Conservation (phyloP, 108 stramenopile genomes). For the Nitzschia sp. region DNA sequence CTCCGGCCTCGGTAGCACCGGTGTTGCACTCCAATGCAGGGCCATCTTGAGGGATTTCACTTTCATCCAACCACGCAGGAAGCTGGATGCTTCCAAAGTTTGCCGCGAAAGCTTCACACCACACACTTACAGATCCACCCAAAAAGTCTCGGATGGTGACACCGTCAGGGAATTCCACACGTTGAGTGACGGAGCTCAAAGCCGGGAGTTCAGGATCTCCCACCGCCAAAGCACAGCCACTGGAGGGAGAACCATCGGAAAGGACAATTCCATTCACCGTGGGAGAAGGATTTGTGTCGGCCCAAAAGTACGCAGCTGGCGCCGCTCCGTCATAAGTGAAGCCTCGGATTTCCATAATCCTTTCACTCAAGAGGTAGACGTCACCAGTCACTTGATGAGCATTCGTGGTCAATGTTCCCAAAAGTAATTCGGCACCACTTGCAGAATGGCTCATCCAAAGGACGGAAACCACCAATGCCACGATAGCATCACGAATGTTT, state of each 20-base stretch:
- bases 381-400: slow-evolving; percentile 26
- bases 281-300: slow-evolving; percentile 17
- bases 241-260: slow-evolving; percentile 25
- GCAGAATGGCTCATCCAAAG: background rate
- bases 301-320: slow-evolving; percentile 34
- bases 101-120: slow-evolving; percentile 19
- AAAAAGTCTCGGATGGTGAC: slow-evolving; percentile 12
- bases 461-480: background rate
- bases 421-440: background rate
- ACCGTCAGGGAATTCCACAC: slow-evolving; percentile 35
- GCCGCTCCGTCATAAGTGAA: slow-evolving; percentile 32
- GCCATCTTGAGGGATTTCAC: slow-evolving; percentile 2
- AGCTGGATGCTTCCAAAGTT: slow-evolving; percentile 27
- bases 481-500: background rate
- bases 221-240: slow-evolving; percentile 3
- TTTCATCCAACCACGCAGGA: background rate
- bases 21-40: slow-evolving; percentile 16
- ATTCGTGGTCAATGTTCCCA: slow-evolving; percentile 2
- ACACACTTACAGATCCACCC: slow-evolving; percentile 25
- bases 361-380: slow-evolving; percentile 15
- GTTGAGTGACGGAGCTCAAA: slow-evolving; percentile 6
- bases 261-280: slow-evolving; percentile 1
- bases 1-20: background rate
- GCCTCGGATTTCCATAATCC: slow-evolving; percentile 24
- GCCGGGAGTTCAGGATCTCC: slow-evolving; percentile 4